Conservation (phyloP, 176 grass and related monocot species). For the barley (Hordeum vulgare) region MorexV3_pseudomolecules_assembly NC_058523.1:117885279-117885778, state of each 20-base stretch:
- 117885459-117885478: slow-evolving; percentile 80
- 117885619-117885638: slow-evolving; percentile 89
- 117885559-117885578: slow-evolving; percentile 56
- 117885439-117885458: slow-evolving; percentile 83
- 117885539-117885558: slow-evolving; percentile 79
- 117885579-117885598: slow-evolving; percentile 55
- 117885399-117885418: slow-evolving; percentile 61
- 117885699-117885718: slow-evolving; percentile 69
- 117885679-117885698: slow-evolving; percentile 64
- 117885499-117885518: slow-evolving; percentile 71
- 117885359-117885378: slow-evolving; percentile 85
- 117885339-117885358: slow-evolving; percentile 75
- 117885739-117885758: slow-evolving; percentile 88
- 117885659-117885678: slow-evolving; percentile 96
- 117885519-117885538: slow-evolving; percentile 83
- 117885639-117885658: slow-evolving; percentile 88
- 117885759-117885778: slow-evolving; percentile 24
- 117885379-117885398: slow-evolving; percentile 78
- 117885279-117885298: slow-evolving; percentile 74
- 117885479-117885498: slow-evolving; percentile 82
- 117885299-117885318: slow-evolving; percentile 73
- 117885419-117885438: slow-evolving; percentile 74
- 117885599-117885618: slow-evolving; percentile 61
- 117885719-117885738: slow-evolving; percentile 89
- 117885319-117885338: slow-evolving; percentile 86